These are phyloP conservation scores for Tausonia pullulans DNA, from an alignment of 1,284 basidiomycete genomes.

Conservation along the genomic window DNA sequence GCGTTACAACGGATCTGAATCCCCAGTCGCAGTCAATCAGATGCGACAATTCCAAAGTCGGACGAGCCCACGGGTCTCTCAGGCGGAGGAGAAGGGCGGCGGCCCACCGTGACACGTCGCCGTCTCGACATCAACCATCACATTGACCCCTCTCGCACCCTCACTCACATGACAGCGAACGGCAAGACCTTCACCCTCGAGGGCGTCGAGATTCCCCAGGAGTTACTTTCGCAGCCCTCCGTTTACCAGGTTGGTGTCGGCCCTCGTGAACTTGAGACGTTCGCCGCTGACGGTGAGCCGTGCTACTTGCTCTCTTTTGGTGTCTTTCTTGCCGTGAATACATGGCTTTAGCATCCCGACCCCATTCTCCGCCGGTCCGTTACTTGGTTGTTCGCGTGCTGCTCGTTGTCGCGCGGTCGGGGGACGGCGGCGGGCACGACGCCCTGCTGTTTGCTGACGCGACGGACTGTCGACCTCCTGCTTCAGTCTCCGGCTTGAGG, in stretches of 20 bases:
- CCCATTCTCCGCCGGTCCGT: slow-evolving; percentile 31
- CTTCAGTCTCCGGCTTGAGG: slow-evolving; percentile 31
- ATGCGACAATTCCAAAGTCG: too few relatives aligned
- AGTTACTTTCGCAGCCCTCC: not conserved
- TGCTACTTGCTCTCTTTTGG: slow-evolving; percentile 10
- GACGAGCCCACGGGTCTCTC: too few relatives aligned
- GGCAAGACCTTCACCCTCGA: too few relatives aligned
- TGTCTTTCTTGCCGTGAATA: too few relatives aligned
- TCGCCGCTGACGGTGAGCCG: not conserved
- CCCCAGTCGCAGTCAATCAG: too few relatives aligned
- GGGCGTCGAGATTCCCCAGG: slow-evolving; percentile 6
- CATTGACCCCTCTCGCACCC: too few relatives aligned
- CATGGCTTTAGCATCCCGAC: slow-evolving; percentile 28
- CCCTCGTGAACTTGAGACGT: not conserved
- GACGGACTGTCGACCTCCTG: not conserved
- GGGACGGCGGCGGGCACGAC: too few relatives aligned
- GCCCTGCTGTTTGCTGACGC: not conserved
- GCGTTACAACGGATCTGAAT: too few relatives aligned
- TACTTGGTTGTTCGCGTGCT: not conserved
- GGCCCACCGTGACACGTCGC: too few relatives aligned
- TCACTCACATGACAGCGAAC: too few relatives aligned
- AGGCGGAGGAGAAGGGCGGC: too few relatives aligned
- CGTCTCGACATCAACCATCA: too few relatives aligned
- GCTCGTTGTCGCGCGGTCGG: not conserved
- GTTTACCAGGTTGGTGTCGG: not conserved